Base-by-base conservation (phyloP, 768 basidiomycete genomes). In the Cystobasidium onofrii region DNA sequence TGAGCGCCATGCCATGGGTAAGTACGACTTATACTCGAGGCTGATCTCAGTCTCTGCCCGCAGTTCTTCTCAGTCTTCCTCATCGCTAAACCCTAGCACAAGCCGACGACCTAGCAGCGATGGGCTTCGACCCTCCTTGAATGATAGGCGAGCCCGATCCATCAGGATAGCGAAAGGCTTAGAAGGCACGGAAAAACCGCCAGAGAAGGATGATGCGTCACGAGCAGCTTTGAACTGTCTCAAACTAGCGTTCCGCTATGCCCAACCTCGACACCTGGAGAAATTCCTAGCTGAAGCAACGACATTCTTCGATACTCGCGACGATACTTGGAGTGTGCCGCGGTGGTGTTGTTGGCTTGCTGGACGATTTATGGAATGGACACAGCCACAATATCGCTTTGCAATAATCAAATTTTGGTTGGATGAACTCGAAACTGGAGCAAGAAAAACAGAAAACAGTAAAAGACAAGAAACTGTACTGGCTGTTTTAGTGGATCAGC, bases 341-440 rank as follows among this genome's bases (percentile, higher is more conserved):
- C 10, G 39, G 41, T 46, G 57, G 57, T 60, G 57, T 29, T 60
- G 57, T 34, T 67, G 65, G 65, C 69, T 71, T 3, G 36, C 69
- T 34, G 29, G 34, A 2, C 9, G 34, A 31, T 71, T 27, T 31
- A 10, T 44, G 52, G 27, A 71, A 25, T 71, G 69, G 69, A 61
- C 69, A 41, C 69, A 31, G 18, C 31, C 69, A 31, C 69, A 71
- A 36, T 71, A 71, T 39, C 29, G 54, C 33, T 71, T 71, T 44
- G 69, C 69, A 55, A 60, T 71, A 18, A 36, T 71, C 34, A 55
- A 60, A 27, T 71, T 60, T 44, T 71, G 69, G 69, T 34, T 71
- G 33, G 54, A 71, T 17, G 54, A 71, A 27, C 25, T 60, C 23
- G 57, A 60, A 12, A 15, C 33, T 61, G 57, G 57, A 15, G 57